Evolutionary conservation across 2,329 filamentous ascomycete species (phyloP).

Genomic region (Cladophialophora immunda): DNA sequence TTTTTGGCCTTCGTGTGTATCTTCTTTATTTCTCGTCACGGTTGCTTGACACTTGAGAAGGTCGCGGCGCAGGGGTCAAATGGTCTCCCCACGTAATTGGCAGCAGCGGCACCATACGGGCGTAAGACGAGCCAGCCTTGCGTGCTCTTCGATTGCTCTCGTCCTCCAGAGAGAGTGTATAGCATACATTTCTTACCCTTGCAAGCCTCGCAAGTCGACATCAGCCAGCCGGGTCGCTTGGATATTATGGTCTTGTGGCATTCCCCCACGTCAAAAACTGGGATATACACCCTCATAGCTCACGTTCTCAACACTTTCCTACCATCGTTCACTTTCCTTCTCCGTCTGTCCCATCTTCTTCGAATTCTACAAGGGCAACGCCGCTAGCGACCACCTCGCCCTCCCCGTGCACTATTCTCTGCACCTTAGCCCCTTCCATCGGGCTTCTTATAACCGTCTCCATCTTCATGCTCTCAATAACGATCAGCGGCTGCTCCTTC

Average conservation of each 20-base stretch:
- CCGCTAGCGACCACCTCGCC: conserved; percentile 84
- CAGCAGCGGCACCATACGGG: not conserved
- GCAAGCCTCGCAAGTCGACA: not conserved
- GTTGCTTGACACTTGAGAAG: too few relatives aligned
- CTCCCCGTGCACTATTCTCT: conserved; percentile 76
- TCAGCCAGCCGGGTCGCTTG: not conserved
- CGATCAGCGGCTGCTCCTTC: conserved; percentile 86
- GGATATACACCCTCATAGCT: not conserved
- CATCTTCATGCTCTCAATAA: conserved; percentile 94
- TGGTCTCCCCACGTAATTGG: too few relatives aligned
- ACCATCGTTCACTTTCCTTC: not conserved
- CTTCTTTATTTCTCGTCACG: too few relatives aligned
- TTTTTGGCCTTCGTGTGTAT: too few relatives aligned
- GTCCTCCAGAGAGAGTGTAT: not conserved
- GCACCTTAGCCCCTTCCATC: conserved; percentile 71
- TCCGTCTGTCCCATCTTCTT: conserved; percentile 52
- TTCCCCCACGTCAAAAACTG: not conserved
- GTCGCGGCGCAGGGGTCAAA: too few relatives aligned
- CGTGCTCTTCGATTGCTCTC: not conserved
- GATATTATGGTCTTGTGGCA: not conserved
- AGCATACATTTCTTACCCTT: not conserved
- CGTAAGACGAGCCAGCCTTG: too few relatives aligned
- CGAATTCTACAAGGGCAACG: conserved; percentile 77
- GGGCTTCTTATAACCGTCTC: conserved; percentile 83
- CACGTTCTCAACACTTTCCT: not conserved